Evolutionary conservation across 257 asterid species (phyloP), one percentile per base, ranked within the genome.

Genomic region (Fraxinus americana): DNA sequence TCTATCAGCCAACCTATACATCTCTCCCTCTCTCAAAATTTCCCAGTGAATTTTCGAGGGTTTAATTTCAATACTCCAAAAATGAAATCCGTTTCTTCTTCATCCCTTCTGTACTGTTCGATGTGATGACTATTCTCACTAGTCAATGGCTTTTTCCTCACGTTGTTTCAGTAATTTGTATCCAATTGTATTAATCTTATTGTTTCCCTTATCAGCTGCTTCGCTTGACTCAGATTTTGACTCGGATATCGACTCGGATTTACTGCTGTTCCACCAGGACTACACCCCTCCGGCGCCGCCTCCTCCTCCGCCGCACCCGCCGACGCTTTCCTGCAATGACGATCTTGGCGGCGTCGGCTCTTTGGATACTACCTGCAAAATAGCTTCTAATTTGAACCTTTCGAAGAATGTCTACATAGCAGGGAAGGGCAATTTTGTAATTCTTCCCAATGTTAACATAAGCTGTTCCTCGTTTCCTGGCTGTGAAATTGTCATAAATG

Each of bases 291-390:
- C 99, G 23, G 97, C 99, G 19, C 99, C 99, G 10, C 96, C 97
- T 2, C 98, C 99, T 3, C 98, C 99, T 10, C 99, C 99, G 77
- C 97, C 98, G n/a, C 99, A 90, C 39, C 98, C 98, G 67, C 99
- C 97, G 80, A 91, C 97, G 67, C 82, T 88, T 14, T 86, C 95
- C 2, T 96, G 99, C 81, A 91, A 89, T 84, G 86, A 87, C 75
- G 98, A 92, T 88, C 96, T 96, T 30, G 97, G 96, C 14, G 99
- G 98, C 6, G 90, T 96, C 45, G 99, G 99, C 25, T 81, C 97
- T 27, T 75, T 96, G 61, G 99, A 96, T 80, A 92, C 98, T 39
- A 90, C 96, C 52, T 96, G 99, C 75, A 87, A 87, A 72, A 86
- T 96, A 80, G 91, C 92, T 7, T 88, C 97, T 65, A 82, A 81